Percentiles rank a stretch among this genome's conserved stretches.
Evolutionary conservation across 495 filamentous ascomycete species (phyloP).

Genomic region (Xylaria longipes): DNA sequence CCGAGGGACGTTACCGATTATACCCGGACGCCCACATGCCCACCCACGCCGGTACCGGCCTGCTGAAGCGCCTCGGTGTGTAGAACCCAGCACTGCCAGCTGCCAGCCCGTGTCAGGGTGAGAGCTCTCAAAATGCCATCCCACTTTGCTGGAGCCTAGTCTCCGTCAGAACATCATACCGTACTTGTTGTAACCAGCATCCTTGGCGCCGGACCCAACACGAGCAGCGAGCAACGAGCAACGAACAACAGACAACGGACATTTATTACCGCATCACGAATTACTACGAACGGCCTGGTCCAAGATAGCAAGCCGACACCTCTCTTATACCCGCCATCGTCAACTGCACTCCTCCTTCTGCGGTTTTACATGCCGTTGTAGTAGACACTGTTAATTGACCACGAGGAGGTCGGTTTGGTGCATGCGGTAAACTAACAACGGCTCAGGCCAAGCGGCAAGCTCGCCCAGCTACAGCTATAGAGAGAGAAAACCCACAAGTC

Average conservation of each 20-base stretch:
- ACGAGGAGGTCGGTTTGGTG: background rate
- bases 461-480: background rate
- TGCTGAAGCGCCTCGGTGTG: background rate
- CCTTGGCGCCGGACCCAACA: no score
- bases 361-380: background rate
- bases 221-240: background rate
- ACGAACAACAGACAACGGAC: background rate
- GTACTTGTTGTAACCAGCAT: no score
- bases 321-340: background rate
- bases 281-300: background rate
- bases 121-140: background rate
- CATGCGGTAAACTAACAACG: background rate
- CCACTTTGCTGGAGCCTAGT: background rate
- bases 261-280: background rate
- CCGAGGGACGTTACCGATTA: background rate
- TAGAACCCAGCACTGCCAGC: background rate
- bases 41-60: conserved; percentile 4
- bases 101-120: background rate
- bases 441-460: background rate
- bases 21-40: background rate
- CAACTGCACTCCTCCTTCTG: background rate
- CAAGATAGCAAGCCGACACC: background rate
- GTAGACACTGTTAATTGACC: background rate
- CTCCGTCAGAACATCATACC: background rate
- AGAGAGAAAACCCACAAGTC: background rate